These are phyloP conservation scores for Lepidium africanum DNA, from an alignment of 345 rosid genomes.

Conservation along the genomic window DNA sequence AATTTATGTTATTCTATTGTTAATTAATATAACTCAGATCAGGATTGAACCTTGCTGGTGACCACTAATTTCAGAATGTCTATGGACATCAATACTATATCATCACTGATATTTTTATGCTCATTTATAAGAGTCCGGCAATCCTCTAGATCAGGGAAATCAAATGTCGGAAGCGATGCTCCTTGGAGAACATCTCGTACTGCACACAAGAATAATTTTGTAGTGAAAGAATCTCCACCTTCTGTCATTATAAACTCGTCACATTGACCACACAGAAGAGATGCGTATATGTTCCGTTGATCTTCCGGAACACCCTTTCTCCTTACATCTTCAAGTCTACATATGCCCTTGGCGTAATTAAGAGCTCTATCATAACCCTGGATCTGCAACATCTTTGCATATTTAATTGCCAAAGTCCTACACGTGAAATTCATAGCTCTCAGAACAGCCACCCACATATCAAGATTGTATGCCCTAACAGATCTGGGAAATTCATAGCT, in stretches of 20 bases:
- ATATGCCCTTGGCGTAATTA: background rate
- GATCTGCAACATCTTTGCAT: background rate
- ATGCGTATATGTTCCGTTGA: constrained; percentile 14
- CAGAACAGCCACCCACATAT: constrained; percentile 21
- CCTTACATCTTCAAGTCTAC: background rate
- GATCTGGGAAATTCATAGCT: background rate
- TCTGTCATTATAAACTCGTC: background rate
- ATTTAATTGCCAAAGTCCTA: constrained; percentile 1
- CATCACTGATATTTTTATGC: background rate
- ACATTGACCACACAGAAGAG: constrained; percentile 7
- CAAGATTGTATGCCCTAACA: constrained; percentile 8
- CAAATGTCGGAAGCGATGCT: background rate
- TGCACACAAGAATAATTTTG: background rate
- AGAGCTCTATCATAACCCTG: background rate
- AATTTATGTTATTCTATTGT: background rate
- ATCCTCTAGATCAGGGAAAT: background rate
- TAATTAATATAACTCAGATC: background rate
- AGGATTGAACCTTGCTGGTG: background rate
- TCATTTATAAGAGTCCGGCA: background rate
- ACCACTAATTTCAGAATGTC: background rate
- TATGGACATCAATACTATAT: background rate
- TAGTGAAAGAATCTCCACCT: background rate
- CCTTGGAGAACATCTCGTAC: constrained; percentile 20
- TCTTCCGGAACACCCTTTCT: constrained; percentile 4
- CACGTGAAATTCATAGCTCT: constrained; percentile 16